These are phyloP conservation scores for Vigna unguiculata DNA, from an alignment of 306 rosid genomes.

Conservation along the genomic window DNA sequence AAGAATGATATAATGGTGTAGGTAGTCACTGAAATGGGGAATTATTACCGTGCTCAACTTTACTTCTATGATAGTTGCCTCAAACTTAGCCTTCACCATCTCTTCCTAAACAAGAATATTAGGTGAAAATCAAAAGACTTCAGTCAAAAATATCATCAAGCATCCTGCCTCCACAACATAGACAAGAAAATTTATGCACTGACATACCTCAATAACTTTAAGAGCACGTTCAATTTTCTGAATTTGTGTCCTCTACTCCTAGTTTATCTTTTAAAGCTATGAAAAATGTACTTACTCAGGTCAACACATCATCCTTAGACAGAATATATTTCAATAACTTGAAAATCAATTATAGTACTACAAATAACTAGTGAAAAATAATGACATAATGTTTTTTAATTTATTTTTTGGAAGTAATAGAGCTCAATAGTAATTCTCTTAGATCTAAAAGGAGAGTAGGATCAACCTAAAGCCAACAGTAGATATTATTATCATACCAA, in stretches of 20 bases:
- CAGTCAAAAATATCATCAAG: slow-evolving; percentile 45
- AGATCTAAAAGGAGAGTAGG: slow-evolving; percentile 22
- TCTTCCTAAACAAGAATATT: slow-evolving; percentile 69
- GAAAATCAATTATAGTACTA: too few relatives aligned
- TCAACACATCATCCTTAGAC: too few relatives aligned
- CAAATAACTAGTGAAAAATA: too few relatives aligned
- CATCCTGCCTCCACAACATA: slow-evolving; percentile 37
- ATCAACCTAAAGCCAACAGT: slow-evolving; percentile 20
- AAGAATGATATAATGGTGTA: slow-evolving; percentile 31
- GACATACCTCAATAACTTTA: slow-evolving; percentile 89
- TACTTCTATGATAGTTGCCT: slow-evolving; percentile 67
- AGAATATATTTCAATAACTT: too few relatives aligned
- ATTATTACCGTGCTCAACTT: slow-evolving; percentile 73
- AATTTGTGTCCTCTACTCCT: slow-evolving; percentile 74
- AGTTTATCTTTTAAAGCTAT: slow-evolving; percentile 77
- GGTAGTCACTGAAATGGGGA: slow-evolving; percentile 7
- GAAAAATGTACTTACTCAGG: slow-evolving; percentile 27
- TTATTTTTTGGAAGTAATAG: background rate
- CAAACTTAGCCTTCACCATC: slow-evolving; percentile 83
- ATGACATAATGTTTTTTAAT: too few relatives aligned
- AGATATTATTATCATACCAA: background rate
- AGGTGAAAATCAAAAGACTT: slow-evolving; percentile 8
- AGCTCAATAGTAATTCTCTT: background rate
- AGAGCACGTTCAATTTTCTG: slow-evolving; percentile 84
- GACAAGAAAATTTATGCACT: slow-evolving; percentile 34